Evolutionary conservation across 2,329 filamentous ascomycete species (phyloP), one percentile per base, ranked within the genome.

Genomic region (Rhinocladiella mackenziei): DNA sequence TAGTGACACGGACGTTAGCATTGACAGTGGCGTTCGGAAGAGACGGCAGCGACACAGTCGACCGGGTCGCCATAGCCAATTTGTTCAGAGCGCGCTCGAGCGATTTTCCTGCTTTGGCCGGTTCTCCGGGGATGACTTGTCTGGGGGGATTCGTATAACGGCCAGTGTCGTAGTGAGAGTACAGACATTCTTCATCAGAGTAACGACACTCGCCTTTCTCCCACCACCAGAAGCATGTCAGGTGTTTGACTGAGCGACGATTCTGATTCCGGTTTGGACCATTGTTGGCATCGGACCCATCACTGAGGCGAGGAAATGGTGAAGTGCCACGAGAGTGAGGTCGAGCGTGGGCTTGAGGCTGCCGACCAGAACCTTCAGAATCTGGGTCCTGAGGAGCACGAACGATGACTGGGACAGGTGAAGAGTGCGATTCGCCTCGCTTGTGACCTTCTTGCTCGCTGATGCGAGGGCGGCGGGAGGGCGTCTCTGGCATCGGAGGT

Each of bases 221-320:
- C 18, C 49, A 43, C 60, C 60, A 64, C 48, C 53, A 63, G 45
- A 55, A 60, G 46, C 62, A 64, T 9, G 60, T 63, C 23, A 62
- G 43, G 22, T 56, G 54, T 51, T 61, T 62, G 15, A 60, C 54
- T 14, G 53, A 56, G 20, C 43, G 39, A 28, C 38, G 47, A n/a
- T 40, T 45, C 9, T 41, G 42, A 39, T 14, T 43, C 39, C 29
- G 48, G 10, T 38, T 31, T 11, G 35, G 29, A 10, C 17, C 8
- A 22, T 35, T 35, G 32, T n/a, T n/a, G n/a, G n/a, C n/a, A n/a
- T n/a, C n/a, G n/a, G 18, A n/a, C 9, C 22, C 28, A 10, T 39
- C 15, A 19, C 18, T 17, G 22, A n/a, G 33, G 33, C n/a, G 41
- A 40, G 14, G 35, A 18, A 39, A 32, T 17, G 39, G 41, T 22